Conservation (phyloP, 2,329 filamentous ascomycete species). For the Trichoderma sp. region DNA sequence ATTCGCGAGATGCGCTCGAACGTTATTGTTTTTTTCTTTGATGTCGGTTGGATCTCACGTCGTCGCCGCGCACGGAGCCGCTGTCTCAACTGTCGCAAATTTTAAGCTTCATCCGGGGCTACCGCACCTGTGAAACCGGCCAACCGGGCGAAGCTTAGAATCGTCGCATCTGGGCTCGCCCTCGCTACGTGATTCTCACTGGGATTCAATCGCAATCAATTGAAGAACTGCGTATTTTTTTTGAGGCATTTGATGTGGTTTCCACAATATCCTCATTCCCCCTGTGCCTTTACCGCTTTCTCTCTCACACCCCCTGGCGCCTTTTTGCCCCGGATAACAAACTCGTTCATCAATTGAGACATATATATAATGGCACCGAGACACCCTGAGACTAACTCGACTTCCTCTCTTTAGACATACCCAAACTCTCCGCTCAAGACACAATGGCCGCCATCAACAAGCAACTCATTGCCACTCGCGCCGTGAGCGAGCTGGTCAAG, state of each 20-base stretch:
- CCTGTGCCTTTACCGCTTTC: slow-evolving; percentile 1
- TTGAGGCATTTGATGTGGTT: slow-evolving; percentile 15
- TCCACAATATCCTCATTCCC: not conserved
- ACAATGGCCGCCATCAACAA: slow-evolving; percentile 46
- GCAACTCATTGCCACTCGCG: slow-evolving; percentile 38
- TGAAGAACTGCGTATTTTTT: not conserved
- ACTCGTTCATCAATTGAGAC: slow-evolving; percentile 4
- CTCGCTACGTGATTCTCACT: not conserved
- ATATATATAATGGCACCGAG: slow-evolving; percentile 17
- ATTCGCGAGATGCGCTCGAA: not conserved
- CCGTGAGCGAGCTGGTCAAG: slow-evolving; percentile 43
- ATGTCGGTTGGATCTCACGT: not conserved
- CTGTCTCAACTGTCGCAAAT: slow-evolving; percentile 2
- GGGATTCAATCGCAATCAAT: not conserved
- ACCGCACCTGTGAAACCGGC: not conserved
- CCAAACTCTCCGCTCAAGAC: slow-evolving; percentile 27
- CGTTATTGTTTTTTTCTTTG: not conserved
- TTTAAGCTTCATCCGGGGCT: not conserved
- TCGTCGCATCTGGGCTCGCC: not conserved
- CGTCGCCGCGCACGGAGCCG: not conserved
- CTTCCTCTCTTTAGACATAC: not conserved
- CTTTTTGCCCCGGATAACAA: not conserved
- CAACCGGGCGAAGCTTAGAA: not conserved
- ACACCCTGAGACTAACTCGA: slow-evolving; percentile 1
- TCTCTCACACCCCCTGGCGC: not conserved